phyloP scores from a whole-genome alignment of 2,329 filamentous ascomycete species.

The Colletotrichum sp. region DNA sequence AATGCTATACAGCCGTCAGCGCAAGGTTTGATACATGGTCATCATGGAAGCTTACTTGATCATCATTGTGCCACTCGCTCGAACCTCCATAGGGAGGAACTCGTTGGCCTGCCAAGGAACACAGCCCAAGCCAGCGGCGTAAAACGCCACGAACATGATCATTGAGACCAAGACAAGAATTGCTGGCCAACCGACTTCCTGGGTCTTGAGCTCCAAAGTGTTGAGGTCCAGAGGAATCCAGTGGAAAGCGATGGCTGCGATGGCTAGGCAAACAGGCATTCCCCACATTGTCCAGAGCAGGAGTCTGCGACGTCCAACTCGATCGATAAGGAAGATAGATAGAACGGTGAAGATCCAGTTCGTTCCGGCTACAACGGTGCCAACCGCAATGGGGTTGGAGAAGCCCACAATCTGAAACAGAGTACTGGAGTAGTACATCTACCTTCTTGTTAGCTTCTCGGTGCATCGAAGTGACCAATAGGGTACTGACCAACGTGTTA shows the following conservation, averaged over 20 bases:
- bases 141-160: constrained; percentile 27
- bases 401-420: constrained; percentile 27
- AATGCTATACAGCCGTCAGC: constrained; percentile 23
- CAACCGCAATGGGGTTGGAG: constrained; percentile 46
- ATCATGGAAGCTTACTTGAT: constrained; percentile 32
- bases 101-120: constrained; percentile 27
- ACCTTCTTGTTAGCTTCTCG: background rate
- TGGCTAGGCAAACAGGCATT: background rate
- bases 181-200: background rate
- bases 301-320: constrained; percentile 47
- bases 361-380: constrained; percentile 45
- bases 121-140: constrained; percentile 25
- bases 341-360: constrained; percentile 56
- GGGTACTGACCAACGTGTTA: background rate
- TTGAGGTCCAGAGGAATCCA: constrained; percentile 2
- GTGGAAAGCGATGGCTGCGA: background rate
- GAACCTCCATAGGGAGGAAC: constrained; percentile 42
- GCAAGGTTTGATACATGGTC: accelerated
- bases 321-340: constrained; percentile 51
- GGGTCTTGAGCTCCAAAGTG: background rate
- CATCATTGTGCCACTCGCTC: constrained; percentile 53
- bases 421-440: constrained; percentile 18
- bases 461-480: background rate
- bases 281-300: constrained; percentile 41
- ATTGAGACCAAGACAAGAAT: background rate